Conservation (phyloP, 768 basidiomycete species). For the Suillus weaverae region DNA sequence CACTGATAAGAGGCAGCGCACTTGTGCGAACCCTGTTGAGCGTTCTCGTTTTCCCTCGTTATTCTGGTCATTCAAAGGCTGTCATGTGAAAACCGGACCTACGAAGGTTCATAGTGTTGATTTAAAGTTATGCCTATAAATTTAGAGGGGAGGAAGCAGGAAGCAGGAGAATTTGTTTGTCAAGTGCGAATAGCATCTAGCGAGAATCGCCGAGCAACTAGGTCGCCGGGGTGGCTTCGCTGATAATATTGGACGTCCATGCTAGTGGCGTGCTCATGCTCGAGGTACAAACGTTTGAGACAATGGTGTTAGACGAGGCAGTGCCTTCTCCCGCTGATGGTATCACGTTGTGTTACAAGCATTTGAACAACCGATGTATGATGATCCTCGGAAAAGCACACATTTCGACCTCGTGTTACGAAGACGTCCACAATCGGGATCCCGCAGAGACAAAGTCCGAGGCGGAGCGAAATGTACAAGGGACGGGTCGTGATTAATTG, state of each 20-base stretch:
- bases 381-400: slow-evolving; percentile 1
- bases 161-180: not conserved
- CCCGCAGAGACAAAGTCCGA: not conserved
- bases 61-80: not conserved
- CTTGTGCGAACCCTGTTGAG: not conserved
- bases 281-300: not conserved
- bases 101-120: not conserved
- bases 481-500: not conserved
- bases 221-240: not conserved
- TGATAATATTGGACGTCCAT: not conserved
- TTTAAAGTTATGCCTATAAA: slow-evolving; percentile 16
- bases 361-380: not conserved
- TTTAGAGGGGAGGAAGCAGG: not conserved
- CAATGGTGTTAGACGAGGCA: not conserved
- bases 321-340: not conserved
- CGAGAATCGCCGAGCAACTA: not conserved
- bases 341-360: not conserved
- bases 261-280: not conserved
- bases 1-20: not conserved
- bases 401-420: not conserved
- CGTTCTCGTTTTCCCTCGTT: not conserved
- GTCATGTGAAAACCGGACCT: not conserved
- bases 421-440: not conserved
- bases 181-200: not conserved
- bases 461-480: not conserved